phyloP scores from a whole-genome alignment of 345 rosid species.

The Balakata baccata region DNA sequence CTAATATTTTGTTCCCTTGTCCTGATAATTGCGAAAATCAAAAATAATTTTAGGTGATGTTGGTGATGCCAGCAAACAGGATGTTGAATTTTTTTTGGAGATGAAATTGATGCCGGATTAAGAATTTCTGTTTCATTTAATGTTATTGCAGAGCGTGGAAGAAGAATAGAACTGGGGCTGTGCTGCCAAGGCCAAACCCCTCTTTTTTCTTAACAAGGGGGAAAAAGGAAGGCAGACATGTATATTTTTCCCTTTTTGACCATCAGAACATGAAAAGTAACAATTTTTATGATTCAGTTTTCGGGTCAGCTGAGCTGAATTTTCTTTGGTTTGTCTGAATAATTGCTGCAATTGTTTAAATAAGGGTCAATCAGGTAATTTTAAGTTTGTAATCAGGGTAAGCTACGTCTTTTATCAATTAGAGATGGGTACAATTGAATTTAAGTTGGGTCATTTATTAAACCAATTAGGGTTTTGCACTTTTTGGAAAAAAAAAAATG shows the following conservation, averaged over 20 bases:
- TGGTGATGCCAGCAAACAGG: conserved; percentile 23
- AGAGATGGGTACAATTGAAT: too few relatives aligned
- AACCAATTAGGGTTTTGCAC: too few relatives aligned
- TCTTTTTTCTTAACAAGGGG: conserved; percentile 18
- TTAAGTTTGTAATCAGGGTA: too few relatives aligned
- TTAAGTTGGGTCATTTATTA: too few relatives aligned
- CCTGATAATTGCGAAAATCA: conserved; percentile 16
- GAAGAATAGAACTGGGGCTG: conserved; percentile 17
- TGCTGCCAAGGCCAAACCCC: conserved; percentile 16
- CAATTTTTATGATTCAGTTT: background rate
- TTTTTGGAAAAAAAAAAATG: too few relatives aligned
- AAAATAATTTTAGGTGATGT: conserved; percentile 19
- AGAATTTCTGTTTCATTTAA: background rate
- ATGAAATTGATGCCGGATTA: conserved; percentile 3
- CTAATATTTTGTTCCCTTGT: conserved; percentile 6
- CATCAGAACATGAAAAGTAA: background rate
- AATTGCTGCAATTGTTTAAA: too few relatives aligned
- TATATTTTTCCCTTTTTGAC: conserved; percentile 14
- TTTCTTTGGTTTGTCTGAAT: too few relatives aligned
- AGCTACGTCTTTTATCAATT: too few relatives aligned
- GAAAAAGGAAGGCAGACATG: conserved; percentile 15
- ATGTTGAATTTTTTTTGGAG: conserved; percentile 29
- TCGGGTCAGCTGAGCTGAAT: too few relatives aligned
- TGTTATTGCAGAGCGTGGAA: conserved; percentile 18
- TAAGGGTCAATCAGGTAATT: too few relatives aligned